These are phyloP conservation scores for Escovopsis sp. DNA, from an alignment of 2,329 filamentous ascomycete genomes.

Conservation along the genomic window DNA sequence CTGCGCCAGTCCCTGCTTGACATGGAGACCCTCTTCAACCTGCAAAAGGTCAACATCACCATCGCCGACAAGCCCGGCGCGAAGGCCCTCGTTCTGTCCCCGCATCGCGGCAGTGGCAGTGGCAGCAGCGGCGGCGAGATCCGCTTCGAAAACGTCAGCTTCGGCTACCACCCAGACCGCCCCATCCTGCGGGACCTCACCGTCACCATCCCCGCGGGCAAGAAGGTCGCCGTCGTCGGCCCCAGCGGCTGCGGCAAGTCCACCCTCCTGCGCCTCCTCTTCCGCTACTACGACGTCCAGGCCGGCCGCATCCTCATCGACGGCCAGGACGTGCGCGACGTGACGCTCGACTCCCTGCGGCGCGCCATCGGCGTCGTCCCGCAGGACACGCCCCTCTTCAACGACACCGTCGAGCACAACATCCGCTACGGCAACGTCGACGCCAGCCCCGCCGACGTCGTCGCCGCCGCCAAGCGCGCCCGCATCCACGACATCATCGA, in stretches of 20 bases:
- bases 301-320: constrained; percentile 77
- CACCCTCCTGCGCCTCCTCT: constrained; percentile 76
- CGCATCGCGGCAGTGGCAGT: too few relatives aligned
- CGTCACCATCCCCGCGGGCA: constrained; percentile 83
- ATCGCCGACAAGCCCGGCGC: constrained; percentile 67
- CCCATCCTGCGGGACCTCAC: constrained; percentile 75
- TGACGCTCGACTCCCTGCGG: constrained; percentile 69
- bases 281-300: constrained; percentile 88
- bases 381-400: constrained; percentile 93
- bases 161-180: constrained; percentile 76
- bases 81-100: constrained; percentile 50
- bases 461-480: constrained; percentile 65
- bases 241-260: constrained; percentile 94
- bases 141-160: constrained; percentile 84
- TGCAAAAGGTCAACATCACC: constrained; percentile 88
- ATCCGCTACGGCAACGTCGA: constrained; percentile 81
- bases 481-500: constrained; percentile 72
- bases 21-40: constrained; percentile 96
- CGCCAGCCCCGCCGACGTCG: constrained; percentile 56
- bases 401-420: constrained; percentile 90
- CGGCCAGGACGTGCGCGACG: constrained; percentile 75
- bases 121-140: constrained; percentile 62
- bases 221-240: constrained; percentile 91
- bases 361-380: constrained; percentile 86
- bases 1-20: constrained; percentile 86